Evolutionary conservation across 306 rosid species (phyloP).

Genomic region (Cucumis melo): DNA sequence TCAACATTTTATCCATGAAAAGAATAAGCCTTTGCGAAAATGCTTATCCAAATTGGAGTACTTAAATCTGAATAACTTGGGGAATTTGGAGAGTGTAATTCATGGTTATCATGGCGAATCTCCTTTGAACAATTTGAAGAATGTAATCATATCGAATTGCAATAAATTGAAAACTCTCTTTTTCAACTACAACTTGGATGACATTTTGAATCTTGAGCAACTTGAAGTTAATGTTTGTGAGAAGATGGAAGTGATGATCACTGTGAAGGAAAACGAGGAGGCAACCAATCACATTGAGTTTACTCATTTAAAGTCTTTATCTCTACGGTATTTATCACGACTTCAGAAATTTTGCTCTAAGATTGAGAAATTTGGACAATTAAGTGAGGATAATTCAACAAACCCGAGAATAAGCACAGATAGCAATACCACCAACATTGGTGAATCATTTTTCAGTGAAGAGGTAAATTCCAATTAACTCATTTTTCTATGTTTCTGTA

Average conservation of each 20-base stretch:
- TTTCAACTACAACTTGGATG: background rate
- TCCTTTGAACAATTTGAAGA: background rate
- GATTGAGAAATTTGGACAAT: background rate
- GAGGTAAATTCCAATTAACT: background rate
- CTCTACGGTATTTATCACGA: background rate
- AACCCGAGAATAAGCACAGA: background rate
- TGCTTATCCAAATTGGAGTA: background rate
- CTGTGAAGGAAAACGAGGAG: background rate
- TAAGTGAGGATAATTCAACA: background rate
- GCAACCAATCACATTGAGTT: background rate
- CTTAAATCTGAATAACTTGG: accelerated
- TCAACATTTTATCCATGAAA: background rate
- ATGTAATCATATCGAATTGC: accelerated
- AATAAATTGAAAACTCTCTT: background rate
- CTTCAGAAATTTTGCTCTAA: background rate
- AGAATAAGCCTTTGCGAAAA: background rate
- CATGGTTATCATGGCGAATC: background rate
- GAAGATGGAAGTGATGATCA: background rate
- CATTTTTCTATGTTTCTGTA: no score
- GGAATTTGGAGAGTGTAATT: background rate
- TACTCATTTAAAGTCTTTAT: background rate
- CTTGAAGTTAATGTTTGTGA: background rate
- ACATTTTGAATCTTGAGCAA: background rate
- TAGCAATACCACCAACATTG: background rate
- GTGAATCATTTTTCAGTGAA: background rate